Base-by-base conservation (phyloP, 179 eudicot species). In the Corrigiola litoralis region DNA sequence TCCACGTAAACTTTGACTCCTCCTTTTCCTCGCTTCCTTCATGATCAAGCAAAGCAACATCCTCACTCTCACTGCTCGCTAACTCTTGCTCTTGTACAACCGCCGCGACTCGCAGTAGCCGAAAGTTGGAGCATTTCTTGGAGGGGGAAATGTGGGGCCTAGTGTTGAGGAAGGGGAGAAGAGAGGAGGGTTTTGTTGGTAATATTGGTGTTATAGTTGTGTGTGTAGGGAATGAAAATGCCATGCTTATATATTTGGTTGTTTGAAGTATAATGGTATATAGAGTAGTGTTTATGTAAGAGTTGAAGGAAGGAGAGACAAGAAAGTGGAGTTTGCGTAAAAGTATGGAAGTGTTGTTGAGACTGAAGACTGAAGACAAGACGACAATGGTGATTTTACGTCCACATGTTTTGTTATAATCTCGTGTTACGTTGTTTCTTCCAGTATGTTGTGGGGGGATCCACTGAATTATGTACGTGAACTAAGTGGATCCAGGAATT, bases 1-100 rank as follows among this genome's bases (percentile, higher is more conserved):
- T 71, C 99, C 98, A 94, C 1, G 85, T 81, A 68, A 94, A 94
- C 53, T 83, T 90, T 0, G 81, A 51, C 20, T 78, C 72, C 11
- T 54, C 69, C 1, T 68, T 68, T 57, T 65, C 72, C 12, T 58
- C 71, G 0, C 69, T 72, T 58, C 63, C 69, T 4, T 37, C 58
- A 44, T 65, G 69, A 41, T 77, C 79, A 5, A 36, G 31, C 41
- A 61, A 68, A 28, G 50, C 37, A 38, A 29, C 29, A 17, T 77
- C 75, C 41, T 63, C n/a, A n/a, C n/a, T n/a, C 3, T n/a, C 20
- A 9, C 23, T 34, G 8, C 34, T 34, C 56, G 45, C 40, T 18
- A 25, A 28, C 51, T 55, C 68, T 50, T 68, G 68, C 12, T 67
- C 58, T 32, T 71, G 69, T 53, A 71, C 73, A 16, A 72, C 6